Evolutionary conservation across 805 yeast genomes (phyloP), one percentile per base, ranked within the genome.

Genomic region (Cyberlindnera americana): DNA sequence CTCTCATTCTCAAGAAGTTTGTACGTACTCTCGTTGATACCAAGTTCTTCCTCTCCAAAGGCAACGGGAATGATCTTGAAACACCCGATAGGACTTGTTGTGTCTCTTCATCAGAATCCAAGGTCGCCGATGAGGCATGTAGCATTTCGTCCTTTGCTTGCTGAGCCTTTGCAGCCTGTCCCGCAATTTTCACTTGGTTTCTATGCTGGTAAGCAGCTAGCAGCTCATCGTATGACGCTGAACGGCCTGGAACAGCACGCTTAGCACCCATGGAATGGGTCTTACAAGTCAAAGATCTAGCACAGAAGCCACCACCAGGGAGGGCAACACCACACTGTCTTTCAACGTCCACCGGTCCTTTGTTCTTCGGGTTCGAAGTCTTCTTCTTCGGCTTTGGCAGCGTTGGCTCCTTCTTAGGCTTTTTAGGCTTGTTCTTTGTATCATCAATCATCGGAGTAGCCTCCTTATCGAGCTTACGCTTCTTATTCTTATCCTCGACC

Each of bases 241-340:
- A 81, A 53, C 99, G 74, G 10, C 99, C 99, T 14, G 78, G 80
- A 16, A 93, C 99, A 1, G 96, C 90, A 52, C 99, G 76, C 56
- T 93, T 93, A 19, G 97, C 96, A 24, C 97, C 97, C 96, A 93
- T 90, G 2, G 98, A 87, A 63, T 93, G 99, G 0, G 97, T 89
- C 59, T 93, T 93, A 72, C 99, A 93, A 0, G 99, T 93, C 44
- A 93, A 69, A 0, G 97, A 89, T 36, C 99, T 73, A 5, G 97
- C 97, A 70, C 99, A 93, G 51, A 80, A 83, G 0, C 95, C 95
- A n/a, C 97, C 98, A 49, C 83, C 84, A 0, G 96, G 89, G 44
- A 93, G 66, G 6, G 87, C 84, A 11, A 93, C 98, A 61, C 99
- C 99, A 70, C 99, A 93, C 64, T 93, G 98, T 49, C 77, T 78